Conservation (phyloP, 495 filamentous ascomycete genomes). For the Rhizodiscina lignyota region DNA sequence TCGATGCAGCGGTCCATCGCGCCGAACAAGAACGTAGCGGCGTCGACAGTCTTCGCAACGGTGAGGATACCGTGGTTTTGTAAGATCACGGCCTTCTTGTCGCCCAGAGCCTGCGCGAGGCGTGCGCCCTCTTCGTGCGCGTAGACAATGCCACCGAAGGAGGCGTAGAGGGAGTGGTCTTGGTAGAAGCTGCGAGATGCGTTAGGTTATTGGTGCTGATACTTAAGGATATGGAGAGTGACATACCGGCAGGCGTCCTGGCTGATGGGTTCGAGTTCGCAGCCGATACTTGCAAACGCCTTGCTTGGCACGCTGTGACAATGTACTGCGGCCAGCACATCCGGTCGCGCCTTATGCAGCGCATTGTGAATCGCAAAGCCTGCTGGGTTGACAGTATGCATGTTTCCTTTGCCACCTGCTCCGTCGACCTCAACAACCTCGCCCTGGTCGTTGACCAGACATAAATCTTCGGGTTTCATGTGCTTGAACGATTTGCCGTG, state of each 20-base stretch:
- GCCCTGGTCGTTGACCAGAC: constrained; percentile 1
- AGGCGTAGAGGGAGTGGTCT: constrained; percentile 5
- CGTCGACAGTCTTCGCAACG: constrained; percentile 3
- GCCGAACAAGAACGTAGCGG: constrained; percentile 2
- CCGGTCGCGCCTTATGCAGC: constrained; percentile 3
- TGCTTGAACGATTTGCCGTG: constrained; percentile 3
- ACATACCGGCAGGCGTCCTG: constrained; percentile 6
- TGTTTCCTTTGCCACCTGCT: no score
- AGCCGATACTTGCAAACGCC: not conserved
- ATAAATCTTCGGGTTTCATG: constrained; percentile 3
- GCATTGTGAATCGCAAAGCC: constrained; percentile 3
- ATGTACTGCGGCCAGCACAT: constrained; percentile 4
- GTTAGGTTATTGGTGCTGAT: no score
- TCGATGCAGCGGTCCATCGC: constrained; percentile 5
- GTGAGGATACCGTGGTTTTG: constrained; percentile 6
- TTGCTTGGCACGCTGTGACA: constrained; percentile 1
- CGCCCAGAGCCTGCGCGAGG: constrained; percentile 3
- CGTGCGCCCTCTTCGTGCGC: constrained; percentile 3
- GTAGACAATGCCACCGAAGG: constrained; percentile 6
- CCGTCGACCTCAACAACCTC: no score
- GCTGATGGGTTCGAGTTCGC: constrained; percentile 2
- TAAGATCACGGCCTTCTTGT: constrained; percentile 1
- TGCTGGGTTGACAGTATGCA: constrained; percentile 1
- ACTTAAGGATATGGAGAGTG: no score
- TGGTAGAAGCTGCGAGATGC: no score